phyloP scores from a whole-genome alignment of 768 basidiomycete genomes.

The Macrolepiota dolichaula region DNA sequence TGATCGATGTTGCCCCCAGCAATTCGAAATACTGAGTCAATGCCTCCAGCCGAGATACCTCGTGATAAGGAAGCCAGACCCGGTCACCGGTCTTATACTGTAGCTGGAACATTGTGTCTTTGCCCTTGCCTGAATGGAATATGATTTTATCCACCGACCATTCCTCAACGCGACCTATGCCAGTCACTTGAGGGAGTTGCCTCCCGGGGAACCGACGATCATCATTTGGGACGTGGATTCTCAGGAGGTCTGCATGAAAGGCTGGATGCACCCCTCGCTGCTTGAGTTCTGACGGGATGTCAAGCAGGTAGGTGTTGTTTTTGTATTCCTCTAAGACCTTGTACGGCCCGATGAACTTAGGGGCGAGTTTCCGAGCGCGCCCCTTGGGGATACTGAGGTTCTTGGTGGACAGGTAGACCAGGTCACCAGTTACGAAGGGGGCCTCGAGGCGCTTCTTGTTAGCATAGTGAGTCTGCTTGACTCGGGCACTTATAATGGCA shows the following conservation, averaged over 20 bases:
- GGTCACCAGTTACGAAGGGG: constrained; percentile 19
- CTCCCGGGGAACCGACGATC: constrained; percentile 28
- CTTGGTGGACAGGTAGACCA: constrained; percentile 28
- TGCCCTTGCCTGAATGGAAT: constrained; percentile 22
- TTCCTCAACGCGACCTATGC: background rate
- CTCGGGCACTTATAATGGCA: constrained; percentile 28
- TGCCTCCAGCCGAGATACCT: constrained; percentile 8
- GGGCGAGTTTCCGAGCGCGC: constrained; percentile 18
- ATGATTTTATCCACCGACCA: constrained; percentile 25
- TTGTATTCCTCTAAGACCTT: constrained; percentile 15
- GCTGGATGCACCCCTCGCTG: constrained; percentile 17
- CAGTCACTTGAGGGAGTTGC: constrained; percentile 15
- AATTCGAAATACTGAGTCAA: background rate
- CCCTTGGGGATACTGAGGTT: constrained; percentile 27
- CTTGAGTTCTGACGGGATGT: constrained; percentile 17
- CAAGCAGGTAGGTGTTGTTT: constrained; percentile 16
- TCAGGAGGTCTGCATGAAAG: constrained; percentile 30
- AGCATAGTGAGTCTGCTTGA: constrained; percentile 26
- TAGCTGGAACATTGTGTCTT: constrained; percentile 25
- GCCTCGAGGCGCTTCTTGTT: constrained; percentile 21
- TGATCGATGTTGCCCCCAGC: background rate
- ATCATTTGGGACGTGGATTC: constrained; percentile 30
- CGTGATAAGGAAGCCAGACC: constrained; percentile 28
- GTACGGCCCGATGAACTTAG: constrained; percentile 22
- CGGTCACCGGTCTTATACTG: constrained; percentile 29